Conservation (phyloP, 768 basidiomycete genomes). For the Tricholomella constricta region DNA sequence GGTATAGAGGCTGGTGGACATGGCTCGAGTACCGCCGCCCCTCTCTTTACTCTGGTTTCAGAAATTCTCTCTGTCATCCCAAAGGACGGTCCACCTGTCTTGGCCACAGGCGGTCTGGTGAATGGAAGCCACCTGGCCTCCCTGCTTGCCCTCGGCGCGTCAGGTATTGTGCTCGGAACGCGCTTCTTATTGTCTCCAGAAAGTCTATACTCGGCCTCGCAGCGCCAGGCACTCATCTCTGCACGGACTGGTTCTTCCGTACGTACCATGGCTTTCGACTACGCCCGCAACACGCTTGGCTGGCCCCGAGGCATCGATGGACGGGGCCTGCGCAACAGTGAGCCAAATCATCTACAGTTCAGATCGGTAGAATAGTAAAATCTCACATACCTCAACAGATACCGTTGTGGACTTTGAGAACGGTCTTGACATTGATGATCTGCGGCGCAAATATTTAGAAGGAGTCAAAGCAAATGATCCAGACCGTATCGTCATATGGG, state of each 20-base stretch:
- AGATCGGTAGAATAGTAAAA: not conserved
- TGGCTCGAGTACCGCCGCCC: conserved; percentile 55
- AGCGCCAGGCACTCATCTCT: conserved; percentile 52
- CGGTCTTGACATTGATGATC: conserved; percentile 43
- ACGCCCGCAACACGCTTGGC: conserved; percentile 51
- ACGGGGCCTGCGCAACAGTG: conserved; percentile 56
- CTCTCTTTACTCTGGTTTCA: conserved; percentile 62
- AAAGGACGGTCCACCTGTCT: conserved; percentile 48
- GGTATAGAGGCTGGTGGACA: conserved; percentile 85
- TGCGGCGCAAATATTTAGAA: conserved; percentile 47
- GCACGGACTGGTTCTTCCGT: conserved; percentile 50
- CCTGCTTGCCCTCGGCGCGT: conserved; percentile 64
- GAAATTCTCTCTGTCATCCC: conserved; percentile 48
- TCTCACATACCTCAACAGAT: conserved; percentile 26
- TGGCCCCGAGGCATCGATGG: conserved; percentile 69
- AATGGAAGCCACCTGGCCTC: conserved; percentile 67
- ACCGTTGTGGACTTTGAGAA: conserved; percentile 59
- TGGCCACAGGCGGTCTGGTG: conserved; percentile 77
- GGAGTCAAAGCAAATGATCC: conserved; percentile 47
- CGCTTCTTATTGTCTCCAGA: conserved; percentile 73
- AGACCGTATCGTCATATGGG: conserved; percentile 63
- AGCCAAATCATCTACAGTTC: conserved; percentile 3
- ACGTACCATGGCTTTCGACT: conserved; percentile 66
- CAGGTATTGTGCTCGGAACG: conserved; percentile 73
- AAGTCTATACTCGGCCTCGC: conserved; percentile 54